A percentile compares a stretch with the other conserved stretches of the same genome.
phyloP scores from a whole-genome alignment of 1,284 basidiomycete species.

The Cronartium ribicola region DNA sequence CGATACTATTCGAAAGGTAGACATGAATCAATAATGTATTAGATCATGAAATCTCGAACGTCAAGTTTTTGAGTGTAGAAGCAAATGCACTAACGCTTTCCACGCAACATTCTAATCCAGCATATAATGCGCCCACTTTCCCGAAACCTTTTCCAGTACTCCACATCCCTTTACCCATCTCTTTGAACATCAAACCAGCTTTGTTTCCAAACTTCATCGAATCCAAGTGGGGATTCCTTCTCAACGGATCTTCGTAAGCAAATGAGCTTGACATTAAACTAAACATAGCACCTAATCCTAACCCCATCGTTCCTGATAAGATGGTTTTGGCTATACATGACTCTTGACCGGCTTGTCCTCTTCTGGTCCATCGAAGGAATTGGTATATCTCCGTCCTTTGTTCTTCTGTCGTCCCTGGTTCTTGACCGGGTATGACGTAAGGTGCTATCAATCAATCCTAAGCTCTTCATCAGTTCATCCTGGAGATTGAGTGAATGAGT shows the following conservation, averaged over 20 bases:
- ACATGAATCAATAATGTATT: too few relatives aligned
- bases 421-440: slow-evolving; percentile 47
- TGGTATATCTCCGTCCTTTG: slow-evolving; percentile 45
- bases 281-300: slow-evolving; percentile 90
- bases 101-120: slow-evolving; percentile 89
- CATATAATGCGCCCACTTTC: slow-evolving; percentile 88
- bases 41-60: too few relatives aligned
- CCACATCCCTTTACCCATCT: slow-evolving; percentile 93
- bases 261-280: slow-evolving; percentile 93
- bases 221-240: slow-evolving; percentile 52
- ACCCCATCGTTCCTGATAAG: slow-evolving; percentile 54
- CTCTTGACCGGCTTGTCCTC: slow-evolving; percentile 47
- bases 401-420: slow-evolving; percentile 45
- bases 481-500: background rate
- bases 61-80: too few relatives aligned
- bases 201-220: slow-evolving; percentile 64
- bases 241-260: slow-evolving; percentile 85
- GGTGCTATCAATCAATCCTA: slow-evolving; percentile 37
- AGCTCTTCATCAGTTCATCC: background rate
- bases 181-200: slow-evolving; percentile 79
- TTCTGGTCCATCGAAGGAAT: slow-evolving; percentile 46
- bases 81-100: slow-evolving; percentile 73
- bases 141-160: slow-evolving; percentile 69
- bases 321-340: slow-evolving; percentile 46
- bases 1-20: slow-evolving; percentile 64